These are phyloP conservation scores for Pezicula radicicola DNA, from an alignment of 2,329 filamentous ascomycete genomes.

Conservation along the genomic window DNA sequence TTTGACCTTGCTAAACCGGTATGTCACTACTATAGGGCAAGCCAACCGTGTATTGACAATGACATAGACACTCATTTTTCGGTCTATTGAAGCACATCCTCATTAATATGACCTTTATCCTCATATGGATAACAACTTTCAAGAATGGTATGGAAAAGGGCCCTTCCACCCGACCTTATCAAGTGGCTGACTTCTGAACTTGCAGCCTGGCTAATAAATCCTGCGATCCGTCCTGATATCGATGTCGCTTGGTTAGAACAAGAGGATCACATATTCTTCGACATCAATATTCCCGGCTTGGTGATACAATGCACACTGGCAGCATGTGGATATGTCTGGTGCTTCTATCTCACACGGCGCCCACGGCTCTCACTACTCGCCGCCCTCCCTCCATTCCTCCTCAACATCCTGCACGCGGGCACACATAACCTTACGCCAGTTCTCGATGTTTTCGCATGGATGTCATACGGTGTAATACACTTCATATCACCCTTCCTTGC, in stretches of 20 bases:
- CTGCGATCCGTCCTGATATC: constrained; percentile 22
- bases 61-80: constrained; percentile 22
- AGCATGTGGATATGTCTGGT: constrained; percentile 20
- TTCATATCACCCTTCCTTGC: constrained; percentile 81
- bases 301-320: constrained; percentile 17
- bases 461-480: constrained; percentile 91
- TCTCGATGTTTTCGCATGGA: constrained; percentile 55
- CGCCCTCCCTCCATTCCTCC: constrained; percentile 19
- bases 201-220: constrained; percentile 22
- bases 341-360: constrained; percentile 21
- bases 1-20: background rate
- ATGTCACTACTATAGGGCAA: background rate
- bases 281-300: constrained; percentile 16
- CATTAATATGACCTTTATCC: constrained; percentile 24
- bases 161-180: background rate
- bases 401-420: constrained; percentile 85
- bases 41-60: background rate
- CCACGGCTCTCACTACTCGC: constrained; percentile 22
- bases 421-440: constrained; percentile 54
- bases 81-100: constrained; percentile 23
- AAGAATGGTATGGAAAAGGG: constrained; percentile 20
- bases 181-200: constrained; percentile 2
- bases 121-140: constrained; percentile 26
- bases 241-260: constrained; percentile 22
- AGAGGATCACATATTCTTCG: constrained; percentile 20